Evolutionary conservation across 2,329 filamentous ascomycete genomes (phyloP).

Genomic region (Penicillium digitatum): DNA sequence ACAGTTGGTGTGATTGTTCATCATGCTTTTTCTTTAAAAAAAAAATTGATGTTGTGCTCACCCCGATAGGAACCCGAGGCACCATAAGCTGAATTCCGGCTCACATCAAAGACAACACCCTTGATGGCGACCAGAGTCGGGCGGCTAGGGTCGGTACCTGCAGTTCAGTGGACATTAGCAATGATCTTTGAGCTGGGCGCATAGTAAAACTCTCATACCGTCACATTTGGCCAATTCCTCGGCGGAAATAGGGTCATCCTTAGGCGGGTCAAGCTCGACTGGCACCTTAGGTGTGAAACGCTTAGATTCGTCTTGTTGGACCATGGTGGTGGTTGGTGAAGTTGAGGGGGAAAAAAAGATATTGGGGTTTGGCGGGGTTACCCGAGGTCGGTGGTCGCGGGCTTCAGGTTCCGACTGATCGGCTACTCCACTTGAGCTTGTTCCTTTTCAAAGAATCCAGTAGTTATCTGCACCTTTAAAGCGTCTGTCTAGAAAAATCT

Average conservation of each 20-base stretch:
- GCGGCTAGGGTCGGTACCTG: slow-evolving; percentile 43
- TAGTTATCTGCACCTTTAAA: too few relatives aligned
- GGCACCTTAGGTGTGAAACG: slow-evolving; percentile 42
- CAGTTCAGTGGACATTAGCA: neutral
- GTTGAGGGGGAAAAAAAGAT: slow-evolving; percentile 22
- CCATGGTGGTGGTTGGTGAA: slow-evolving; percentile 23
- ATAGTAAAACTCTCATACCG: slow-evolving; percentile 55
- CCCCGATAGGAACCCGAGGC: slow-evolving; percentile 80
- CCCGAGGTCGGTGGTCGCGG: neutral
- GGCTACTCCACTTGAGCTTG: neutral
- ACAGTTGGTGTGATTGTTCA: neutral
- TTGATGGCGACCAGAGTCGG: slow-evolving; percentile 64
- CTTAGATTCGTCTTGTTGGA: slow-evolving; percentile 31
- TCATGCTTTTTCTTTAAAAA: neutral
- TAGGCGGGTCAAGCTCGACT: slow-evolving; percentile 69
- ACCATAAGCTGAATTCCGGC: slow-evolving; percentile 79
- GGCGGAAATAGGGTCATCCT: slow-evolving; percentile 76
- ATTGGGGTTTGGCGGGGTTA: slow-evolving; percentile 21
- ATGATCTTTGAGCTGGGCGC: neutral
- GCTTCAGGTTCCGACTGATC: slow-evolving; percentile 9
- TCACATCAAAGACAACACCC: slow-evolving; percentile 94
- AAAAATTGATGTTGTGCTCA: slow-evolving; percentile 44
- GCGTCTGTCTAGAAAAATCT: too few relatives aligned
- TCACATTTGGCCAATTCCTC: slow-evolving; percentile 77
- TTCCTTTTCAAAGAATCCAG: neutral